These are phyloP conservation scores for Gleditsia sinensis DNA, from an alignment of 306 rosid species.

Conservation along the genomic window DNA sequence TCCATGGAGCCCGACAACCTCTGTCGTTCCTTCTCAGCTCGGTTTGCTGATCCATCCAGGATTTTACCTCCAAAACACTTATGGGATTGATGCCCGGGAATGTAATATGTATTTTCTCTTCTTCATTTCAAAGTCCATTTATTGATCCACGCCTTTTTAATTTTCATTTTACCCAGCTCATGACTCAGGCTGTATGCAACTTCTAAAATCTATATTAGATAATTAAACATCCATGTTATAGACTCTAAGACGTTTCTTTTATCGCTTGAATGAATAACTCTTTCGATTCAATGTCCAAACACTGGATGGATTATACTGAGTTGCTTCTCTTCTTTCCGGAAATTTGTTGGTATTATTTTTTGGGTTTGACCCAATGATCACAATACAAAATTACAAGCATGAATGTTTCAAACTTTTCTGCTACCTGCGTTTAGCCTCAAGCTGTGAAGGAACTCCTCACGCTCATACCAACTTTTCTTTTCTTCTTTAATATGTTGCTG, in stretches of 20 bases:
- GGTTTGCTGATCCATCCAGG: constrained; percentile 64
- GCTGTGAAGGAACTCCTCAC: constrained; percentile 22
- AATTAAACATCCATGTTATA: no score
- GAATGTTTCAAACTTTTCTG: constrained; percentile 23
- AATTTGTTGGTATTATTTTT: background rate
- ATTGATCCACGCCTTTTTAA: no score
- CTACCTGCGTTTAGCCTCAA: constrained; percentile 35
- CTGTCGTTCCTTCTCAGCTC: constrained; percentile 59
- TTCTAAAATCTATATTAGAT: no score
- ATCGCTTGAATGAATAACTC: no score
- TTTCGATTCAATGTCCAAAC: no score
- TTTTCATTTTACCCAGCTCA: no score
- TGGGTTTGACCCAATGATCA: constrained; percentile 30
- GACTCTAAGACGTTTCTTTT: no score
- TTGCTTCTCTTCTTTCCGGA: background rate
- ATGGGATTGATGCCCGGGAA: constrained; percentile 34
- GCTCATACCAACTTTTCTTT: background rate
- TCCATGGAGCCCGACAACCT: constrained; percentile 60
- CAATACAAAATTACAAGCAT: constrained; percentile 16
- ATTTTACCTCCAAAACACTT: constrained; percentile 39
- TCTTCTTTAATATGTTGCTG: background rate
- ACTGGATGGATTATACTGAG: no score
- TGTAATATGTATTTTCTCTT: background rate
- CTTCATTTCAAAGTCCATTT: no score
- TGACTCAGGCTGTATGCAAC: no score